These are phyloP conservation scores for Penicillium desertorum DNA, from an alignment of 495 filamentous ascomycete species.

Conservation along the genomic window DNA sequence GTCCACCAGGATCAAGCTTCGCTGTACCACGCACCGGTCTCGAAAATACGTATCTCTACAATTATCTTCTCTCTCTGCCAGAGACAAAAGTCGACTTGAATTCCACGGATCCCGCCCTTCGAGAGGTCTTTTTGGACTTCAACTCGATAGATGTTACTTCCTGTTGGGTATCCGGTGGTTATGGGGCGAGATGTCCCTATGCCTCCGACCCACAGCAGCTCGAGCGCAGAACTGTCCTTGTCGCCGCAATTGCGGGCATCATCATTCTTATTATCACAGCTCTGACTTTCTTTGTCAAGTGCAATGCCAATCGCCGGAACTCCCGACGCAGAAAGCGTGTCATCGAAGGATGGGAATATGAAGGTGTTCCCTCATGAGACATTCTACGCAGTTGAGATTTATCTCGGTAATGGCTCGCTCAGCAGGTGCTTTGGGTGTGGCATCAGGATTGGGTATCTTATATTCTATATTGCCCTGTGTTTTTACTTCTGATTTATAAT, in stretches of 20 bases:
- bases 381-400: not conserved
- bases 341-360: constrained; percentile 63
- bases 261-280: constrained; percentile 58
- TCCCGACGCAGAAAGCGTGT: constrained; percentile 50
- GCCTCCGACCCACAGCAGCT: constrained; percentile 35
- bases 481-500: not conserved
- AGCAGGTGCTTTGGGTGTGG: not conserved
- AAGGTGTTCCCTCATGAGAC: constrained; percentile 58
- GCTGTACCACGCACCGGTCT: constrained; percentile 57
- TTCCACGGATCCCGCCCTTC: constrained; percentile 23
- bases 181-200: constrained; percentile 57
- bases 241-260: constrained; percentile 58
- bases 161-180: constrained; percentile 59
- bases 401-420: not conserved
- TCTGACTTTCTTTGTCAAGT: constrained; percentile 64
- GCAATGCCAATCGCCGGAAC: constrained; percentile 57
- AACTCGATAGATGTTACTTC: constrained; percentile 53
- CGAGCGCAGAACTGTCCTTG: constrained; percentile 50
- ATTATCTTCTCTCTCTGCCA: constrained; percentile 28
- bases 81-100: constrained; percentile 26
- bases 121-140: constrained; percentile 57
- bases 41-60: constrained; percentile 59
- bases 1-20: constrained; percentile 45
- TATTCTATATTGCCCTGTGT: not conserved
- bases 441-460: not conserved